These are phyloP conservation scores for Xylariaceae sp. DNA, from an alignment of 2,329 filamentous ascomycete species.

Conservation along the genomic window DNA sequence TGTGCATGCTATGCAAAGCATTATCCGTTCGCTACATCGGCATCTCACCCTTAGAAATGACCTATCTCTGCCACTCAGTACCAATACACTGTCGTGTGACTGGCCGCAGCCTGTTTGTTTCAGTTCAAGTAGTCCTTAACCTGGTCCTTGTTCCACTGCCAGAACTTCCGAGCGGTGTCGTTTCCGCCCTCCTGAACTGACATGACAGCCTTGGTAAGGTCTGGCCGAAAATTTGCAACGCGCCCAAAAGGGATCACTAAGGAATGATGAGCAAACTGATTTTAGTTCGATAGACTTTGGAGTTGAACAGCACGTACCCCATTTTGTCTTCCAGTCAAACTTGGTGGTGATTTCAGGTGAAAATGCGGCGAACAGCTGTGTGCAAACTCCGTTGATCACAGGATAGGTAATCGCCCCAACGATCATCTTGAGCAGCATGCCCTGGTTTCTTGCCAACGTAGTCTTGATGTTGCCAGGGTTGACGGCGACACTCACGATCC, in stretches of 20 bases:
- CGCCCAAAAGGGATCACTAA: constrained; percentile 4
- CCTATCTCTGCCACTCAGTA: too few relatives aligned
- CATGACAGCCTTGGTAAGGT: background rate
- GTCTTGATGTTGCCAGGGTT: constrained; percentile 3
- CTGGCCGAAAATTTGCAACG: background rate
- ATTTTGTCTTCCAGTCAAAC: constrained; percentile 1
- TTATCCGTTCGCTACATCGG: too few relatives aligned
- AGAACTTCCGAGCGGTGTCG: background rate
- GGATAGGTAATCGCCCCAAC: constrained; percentile 1
- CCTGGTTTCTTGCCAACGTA: constrained; percentile 2
- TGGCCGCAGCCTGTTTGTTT: background rate
- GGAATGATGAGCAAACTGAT: background rate
- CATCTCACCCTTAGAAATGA: too few relatives aligned
- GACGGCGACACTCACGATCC: constrained; percentile 8
- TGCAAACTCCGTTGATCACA: constrained; percentile 1
- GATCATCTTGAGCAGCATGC: background rate
- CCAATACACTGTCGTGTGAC: too few relatives aligned
- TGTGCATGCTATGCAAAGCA: too few relatives aligned
- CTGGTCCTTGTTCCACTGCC: constrained; percentile 3
- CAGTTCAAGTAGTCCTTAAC: background rate
- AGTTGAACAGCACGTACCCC: background rate
- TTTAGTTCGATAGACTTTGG: background rate
- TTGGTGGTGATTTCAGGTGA: constrained; percentile 2
- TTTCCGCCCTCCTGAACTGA: background rate
- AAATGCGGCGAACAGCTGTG: constrained; percentile 5